Conservation (phyloP, 2,329 filamentous ascomycete species). For the Alternaria atra region DNA sequence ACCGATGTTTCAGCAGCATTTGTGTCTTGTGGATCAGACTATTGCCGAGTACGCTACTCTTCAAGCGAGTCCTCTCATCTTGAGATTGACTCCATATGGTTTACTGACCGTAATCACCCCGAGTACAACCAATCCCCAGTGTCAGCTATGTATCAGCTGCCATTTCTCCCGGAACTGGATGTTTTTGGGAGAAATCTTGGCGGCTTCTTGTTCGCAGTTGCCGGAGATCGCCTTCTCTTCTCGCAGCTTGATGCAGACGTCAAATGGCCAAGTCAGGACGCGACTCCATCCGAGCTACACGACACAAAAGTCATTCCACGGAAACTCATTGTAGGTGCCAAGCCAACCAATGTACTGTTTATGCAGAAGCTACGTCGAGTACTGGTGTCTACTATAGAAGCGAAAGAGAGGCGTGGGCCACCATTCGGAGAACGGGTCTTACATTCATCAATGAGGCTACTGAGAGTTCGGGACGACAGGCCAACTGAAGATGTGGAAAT, state of each 20-base stretch:
- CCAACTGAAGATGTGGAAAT: conserved; percentile 26
- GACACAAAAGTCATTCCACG: conserved; percentile 37
- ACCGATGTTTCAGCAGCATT: conserved; percentile 43
- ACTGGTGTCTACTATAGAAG: conserved; percentile 57
- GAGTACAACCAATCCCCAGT: conserved; percentile 43
- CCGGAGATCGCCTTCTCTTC: conserved; percentile 58
- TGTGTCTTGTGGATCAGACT: conserved; percentile 51
- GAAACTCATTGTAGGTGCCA: conserved; percentile 33
- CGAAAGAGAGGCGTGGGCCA: conserved; percentile 43
- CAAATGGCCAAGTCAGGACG: conserved; percentile 17
- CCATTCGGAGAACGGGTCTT: conserved; percentile 48
- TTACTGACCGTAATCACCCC: conserved; percentile 41
- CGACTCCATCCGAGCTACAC: background rate
- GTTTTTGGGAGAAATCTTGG: conserved; percentile 51
- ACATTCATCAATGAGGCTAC: conserved; percentile 45
- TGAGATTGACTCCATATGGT: conserved; percentile 50
- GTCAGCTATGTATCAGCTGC: conserved; percentile 45
- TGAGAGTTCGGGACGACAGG: conserved; percentile 34
- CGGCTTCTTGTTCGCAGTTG: conserved; percentile 59
- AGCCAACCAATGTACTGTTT: conserved; percentile 53
- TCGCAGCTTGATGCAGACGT: conserved; percentile 56
- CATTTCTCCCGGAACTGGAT: conserved; percentile 33
- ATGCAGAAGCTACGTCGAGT: conserved; percentile 56
- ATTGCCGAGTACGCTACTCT: conserved; percentile 44
- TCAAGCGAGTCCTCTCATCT: conserved; percentile 13